Evolutionary conservation across 805 yeast species (phyloP), one percentile per base, ranked within the genome.

Genomic region (Yarrowia keelungensis): DNA sequence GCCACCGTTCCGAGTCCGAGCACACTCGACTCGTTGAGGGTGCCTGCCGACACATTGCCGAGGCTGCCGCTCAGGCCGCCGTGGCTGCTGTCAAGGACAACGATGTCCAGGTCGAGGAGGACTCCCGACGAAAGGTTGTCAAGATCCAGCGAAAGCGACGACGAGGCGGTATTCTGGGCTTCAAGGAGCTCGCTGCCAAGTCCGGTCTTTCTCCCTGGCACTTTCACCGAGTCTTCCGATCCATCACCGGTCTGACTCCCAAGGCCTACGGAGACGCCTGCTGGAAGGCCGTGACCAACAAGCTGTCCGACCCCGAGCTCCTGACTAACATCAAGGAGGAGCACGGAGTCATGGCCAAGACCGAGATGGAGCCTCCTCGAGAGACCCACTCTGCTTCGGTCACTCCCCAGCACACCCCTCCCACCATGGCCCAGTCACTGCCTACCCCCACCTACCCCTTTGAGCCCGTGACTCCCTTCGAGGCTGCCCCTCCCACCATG

Each of bases 161-260:
- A 68, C 73, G 80, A 22, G 80, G 80, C 22, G 81, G 81, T 14
- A 76, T 78, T 41, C 69, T 78, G 72, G 81, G 88, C 71, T 92
- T 92, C 80, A 90, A 91, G 77, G 97, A 92, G 76, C 82, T 92
- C 75, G 97, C 97, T 9, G 87, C 91, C 22, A 89, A 91, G 75
- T 88, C 92, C 10, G 89, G 89, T 72, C 83, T 92, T 70, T 86
- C 91, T 11, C 95, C 97, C 35, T 92, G 97, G 97, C 97, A 92
- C 78, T 92, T 92, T 78, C 97, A 92, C 81, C 82, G 97, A 65
- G 97, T 92, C 32, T 92, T 92, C 82, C 89, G 92, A 78, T 85
- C 88, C 68, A 90, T 91, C 70, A 90, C 96, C 5, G 94, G 96
- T 1, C 83, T 91, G 69, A 91, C 97, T 0, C 97, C 97, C 32